phyloP scores from a whole-genome alignment of 2,329 filamentous ascomycete species.

The Calonectria pseudoreteaudii region DNA sequence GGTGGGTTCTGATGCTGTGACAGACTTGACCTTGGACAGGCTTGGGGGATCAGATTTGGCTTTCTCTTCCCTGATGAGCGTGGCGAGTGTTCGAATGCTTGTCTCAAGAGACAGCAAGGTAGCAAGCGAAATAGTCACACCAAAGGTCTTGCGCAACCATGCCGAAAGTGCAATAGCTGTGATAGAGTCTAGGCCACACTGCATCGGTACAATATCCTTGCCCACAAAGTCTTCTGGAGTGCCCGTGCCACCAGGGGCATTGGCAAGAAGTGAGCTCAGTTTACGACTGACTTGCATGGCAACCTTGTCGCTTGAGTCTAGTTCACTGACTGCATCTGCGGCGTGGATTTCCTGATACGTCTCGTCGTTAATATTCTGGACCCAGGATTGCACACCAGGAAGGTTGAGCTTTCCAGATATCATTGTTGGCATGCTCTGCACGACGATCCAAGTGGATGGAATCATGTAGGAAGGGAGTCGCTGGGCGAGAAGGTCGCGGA shows the following conservation, averaged over 20 bases:
- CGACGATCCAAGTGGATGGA: constrained; percentile 29
- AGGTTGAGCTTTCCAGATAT: constrained; percentile 34
- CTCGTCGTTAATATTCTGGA: constrained; percentile 53
- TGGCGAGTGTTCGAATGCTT: neutral
- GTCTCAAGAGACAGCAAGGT: neutral
- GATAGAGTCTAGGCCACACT: neutral
- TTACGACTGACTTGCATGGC: neutral
- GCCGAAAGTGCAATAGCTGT: neutral
- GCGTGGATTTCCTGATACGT: constrained; percentile 44
- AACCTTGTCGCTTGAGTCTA: neutral
- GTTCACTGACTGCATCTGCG: neutral
- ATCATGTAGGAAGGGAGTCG: constrained; percentile 34
- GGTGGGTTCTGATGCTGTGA: too few species aligned
- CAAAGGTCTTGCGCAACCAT: neutral
- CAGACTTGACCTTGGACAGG: too few species aligned
- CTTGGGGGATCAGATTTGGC: neutral
- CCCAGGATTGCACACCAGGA: constrained; percentile 54
- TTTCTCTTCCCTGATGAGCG: neutral
- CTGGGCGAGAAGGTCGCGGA: constrained; percentile 18
- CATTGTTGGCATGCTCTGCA: constrained; percentile 22
- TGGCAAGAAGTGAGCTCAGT: neutral
- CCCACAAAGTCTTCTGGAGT: neutral
- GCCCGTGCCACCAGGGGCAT: neutral
- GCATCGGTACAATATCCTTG: neutral
- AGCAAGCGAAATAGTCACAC: neutral